phyloP scores from a whole-genome alignment of 2,329 filamentous ascomycete species.

The Penicillium expansum region DNA sequence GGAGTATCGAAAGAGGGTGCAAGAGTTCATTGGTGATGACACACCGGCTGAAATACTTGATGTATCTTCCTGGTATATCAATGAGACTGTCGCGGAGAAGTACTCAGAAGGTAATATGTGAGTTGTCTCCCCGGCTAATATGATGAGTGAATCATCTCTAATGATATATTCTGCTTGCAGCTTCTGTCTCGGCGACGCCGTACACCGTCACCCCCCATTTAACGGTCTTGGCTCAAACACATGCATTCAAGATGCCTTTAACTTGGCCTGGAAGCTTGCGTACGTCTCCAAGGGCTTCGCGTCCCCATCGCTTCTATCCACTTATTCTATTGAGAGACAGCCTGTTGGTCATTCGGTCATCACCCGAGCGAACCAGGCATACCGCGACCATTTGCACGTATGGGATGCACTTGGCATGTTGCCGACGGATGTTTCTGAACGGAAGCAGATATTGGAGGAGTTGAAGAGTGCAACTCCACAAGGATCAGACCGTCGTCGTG shows the following conservation, averaged over 20 bases:
- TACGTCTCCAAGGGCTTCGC: conserved; percentile 44
- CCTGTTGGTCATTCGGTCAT: conserved; percentile 52
- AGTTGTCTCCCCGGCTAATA: neutral
- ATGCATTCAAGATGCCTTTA: conserved; percentile 57
- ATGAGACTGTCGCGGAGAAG: conserved; percentile 59
- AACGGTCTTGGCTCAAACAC: conserved; percentile 60
- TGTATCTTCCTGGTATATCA: conserved; percentile 59
- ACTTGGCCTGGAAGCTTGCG: conserved; percentile 56
- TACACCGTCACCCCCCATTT: conserved; percentile 57
- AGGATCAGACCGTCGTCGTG: conserved; percentile 41
- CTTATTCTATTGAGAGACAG: conserved; percentile 49
- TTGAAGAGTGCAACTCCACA: conserved; percentile 45
- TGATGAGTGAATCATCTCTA: neutral
- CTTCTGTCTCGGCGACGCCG: conserved; percentile 58
- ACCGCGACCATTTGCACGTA: conserved; percentile 52
- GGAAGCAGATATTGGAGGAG: conserved; percentile 15
- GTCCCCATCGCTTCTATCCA: conserved; percentile 39
- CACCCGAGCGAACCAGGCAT: conserved; percentile 56
- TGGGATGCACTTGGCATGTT: conserved; percentile 50
- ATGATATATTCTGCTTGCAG: conserved; percentile 21
- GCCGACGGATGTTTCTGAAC: conserved; percentile 26
- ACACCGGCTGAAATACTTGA: conserved; percentile 52
- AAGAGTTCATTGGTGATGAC: conserved; percentile 56
- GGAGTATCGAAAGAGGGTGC: conserved; percentile 48
- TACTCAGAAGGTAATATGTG: conserved; percentile 54